These are phyloP conservation scores for Hericium rajendrae DNA, from an alignment of 768 basidiomycete genomes.

Conservation along the genomic window DNA sequence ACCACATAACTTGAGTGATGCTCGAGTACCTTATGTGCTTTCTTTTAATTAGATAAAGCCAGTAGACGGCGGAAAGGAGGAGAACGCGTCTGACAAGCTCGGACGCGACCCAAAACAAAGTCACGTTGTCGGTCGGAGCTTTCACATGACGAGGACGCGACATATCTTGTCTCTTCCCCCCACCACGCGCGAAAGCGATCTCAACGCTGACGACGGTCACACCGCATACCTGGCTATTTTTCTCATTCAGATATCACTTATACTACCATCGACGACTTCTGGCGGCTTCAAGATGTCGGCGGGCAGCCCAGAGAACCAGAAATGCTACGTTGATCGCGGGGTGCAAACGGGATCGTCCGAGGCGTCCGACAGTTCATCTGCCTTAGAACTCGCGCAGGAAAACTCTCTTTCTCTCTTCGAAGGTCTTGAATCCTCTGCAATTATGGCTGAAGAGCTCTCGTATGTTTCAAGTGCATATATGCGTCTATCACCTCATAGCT, in stretches of 20 bases:
- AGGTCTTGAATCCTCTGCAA: not conserved
- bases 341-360: conserved; percentile 11
- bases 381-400: not conserved
- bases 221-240: not conserved
- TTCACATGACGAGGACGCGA: conserved; percentile 10
- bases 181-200: not conserved
- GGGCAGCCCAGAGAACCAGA: not conserved
- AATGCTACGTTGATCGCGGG: conserved; percentile 11
- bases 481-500: not conserved
- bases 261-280: not conserved
- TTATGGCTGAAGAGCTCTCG: not conserved
- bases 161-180: not conserved
- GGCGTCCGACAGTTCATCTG: not conserved
- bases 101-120: not conserved
- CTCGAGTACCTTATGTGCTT: too few relatives aligned
- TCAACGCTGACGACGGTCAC: not conserved
- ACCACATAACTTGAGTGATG: too few relatives aligned
- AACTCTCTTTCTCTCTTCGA: not conserved
- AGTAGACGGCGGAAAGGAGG: too few relatives aligned
- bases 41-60: too few relatives aligned
- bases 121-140: not conserved
- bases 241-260: not conserved
- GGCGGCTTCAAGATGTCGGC: not conserved
- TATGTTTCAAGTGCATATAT: conserved; percentile 11
- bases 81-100: too few relatives aligned